These are phyloP conservation scores for Backusella luteola DNA, from an alignment of 192 early-diverging fungal genomes.

Conservation along the genomic window DNA sequence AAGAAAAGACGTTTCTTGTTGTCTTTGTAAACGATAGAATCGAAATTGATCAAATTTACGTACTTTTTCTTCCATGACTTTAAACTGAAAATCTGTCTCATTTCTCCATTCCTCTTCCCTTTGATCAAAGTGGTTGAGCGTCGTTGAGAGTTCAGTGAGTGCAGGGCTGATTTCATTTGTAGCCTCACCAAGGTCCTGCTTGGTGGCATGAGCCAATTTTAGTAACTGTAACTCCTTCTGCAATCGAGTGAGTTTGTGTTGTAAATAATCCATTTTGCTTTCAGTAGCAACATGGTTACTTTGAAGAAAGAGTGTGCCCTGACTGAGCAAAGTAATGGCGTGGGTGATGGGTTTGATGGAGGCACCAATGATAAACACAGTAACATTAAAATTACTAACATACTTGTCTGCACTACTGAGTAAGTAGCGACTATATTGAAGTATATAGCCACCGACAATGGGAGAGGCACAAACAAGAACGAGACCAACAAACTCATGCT, in stretches of 20 bases:
- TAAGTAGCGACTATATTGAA: constrained; percentile 51
- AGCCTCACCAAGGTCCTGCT: constrained; percentile 48
- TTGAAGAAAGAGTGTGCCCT: constrained; percentile 52
- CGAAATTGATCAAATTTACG: constrained; percentile 53
- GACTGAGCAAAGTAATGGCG: constrained; percentile 43
- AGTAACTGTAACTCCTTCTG: constrained; percentile 50
- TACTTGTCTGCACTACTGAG: constrained; percentile 53
- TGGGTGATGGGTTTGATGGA: constrained; percentile 53
- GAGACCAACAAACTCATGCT: constrained; percentile 49
- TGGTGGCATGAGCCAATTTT: constrained; percentile 52
- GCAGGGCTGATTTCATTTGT: constrained; percentile 48
- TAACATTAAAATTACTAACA: constrained; percentile 53
- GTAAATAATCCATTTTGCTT: constrained; percentile 44
- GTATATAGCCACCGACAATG: constrained; percentile 49
- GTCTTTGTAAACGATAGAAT: constrained; percentile 31
- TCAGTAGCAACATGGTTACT: constrained; percentile 42
- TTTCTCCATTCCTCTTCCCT: constrained; percentile 48
- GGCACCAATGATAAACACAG: constrained; percentile 56
- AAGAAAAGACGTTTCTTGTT: not conserved
- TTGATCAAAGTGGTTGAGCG: constrained; percentile 54
- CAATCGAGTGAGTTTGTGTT: constrained; percentile 40
- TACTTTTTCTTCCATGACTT: constrained; percentile 47
- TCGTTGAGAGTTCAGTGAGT: constrained; percentile 47
- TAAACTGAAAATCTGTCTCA: constrained; percentile 51
- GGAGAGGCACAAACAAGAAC: constrained; percentile 49